Evolutionary conservation across 2,329 filamentous ascomycete species (phyloP).

Genomic region (Epichloe bromicola): DNA sequence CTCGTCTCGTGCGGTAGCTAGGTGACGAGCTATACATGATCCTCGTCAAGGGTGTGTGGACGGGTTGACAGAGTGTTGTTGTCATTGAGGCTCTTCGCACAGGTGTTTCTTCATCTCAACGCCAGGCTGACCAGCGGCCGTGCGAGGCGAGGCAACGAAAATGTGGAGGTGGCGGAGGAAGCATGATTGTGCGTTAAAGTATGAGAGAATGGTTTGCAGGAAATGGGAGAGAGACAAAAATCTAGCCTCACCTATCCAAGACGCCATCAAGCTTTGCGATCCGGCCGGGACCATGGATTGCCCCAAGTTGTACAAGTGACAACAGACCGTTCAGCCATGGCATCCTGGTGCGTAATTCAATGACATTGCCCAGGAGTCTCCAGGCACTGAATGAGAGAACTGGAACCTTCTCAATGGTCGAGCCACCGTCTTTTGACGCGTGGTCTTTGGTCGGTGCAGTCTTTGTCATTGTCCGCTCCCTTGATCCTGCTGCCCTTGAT

Average conservation of each 20-base stretch:
- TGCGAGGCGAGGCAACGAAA: conserved; percentile 23
- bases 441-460: conserved; percentile 5
- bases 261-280: conserved; percentile 63
- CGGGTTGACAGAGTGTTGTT: too few relatives aligned
- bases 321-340: conserved; percentile 74
- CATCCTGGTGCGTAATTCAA: conserved; percentile 70
- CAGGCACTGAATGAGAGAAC: conserved; percentile 68
- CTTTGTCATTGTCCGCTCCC: conserved; percentile 10
- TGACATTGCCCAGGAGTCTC: conserved; percentile 57
- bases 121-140: conserved; percentile 13
- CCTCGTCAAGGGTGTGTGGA: not conserved
- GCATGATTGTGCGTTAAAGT: not conserved
- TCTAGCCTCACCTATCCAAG: conserved; percentile 70
- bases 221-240: conserved; percentile 8
- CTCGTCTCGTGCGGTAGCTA: conserved; percentile 1
- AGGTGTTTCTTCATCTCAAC: not conserved
- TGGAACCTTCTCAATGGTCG: conserved; percentile 35
- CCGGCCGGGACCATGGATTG: conserved; percentile 60
- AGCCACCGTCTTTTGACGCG: not conserved
- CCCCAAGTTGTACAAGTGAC: conserved; percentile 62
- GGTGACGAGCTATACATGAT: not conserved
- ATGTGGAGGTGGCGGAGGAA: not conserved
- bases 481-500: conserved; percentile 26
- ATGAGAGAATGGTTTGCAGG: conserved; percentile 8
- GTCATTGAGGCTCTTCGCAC: not conserved